These are phyloP conservation scores for Talaromyces sp. DNA, from an alignment of 2,329 filamentous ascomycete genomes.

Conservation along the genomic window DNA sequence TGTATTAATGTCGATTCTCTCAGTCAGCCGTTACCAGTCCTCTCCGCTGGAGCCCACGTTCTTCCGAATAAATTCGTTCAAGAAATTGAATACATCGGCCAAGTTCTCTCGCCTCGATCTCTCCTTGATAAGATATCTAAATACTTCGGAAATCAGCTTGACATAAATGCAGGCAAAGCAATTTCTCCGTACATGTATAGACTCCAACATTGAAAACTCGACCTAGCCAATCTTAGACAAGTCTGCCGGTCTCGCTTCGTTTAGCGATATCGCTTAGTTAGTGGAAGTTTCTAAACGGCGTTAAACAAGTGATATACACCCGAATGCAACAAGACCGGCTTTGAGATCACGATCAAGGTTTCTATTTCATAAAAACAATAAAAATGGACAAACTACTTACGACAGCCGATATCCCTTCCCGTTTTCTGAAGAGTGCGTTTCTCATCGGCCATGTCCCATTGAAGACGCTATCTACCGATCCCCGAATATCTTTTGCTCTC, in stretches of 20 bases:
- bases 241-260: background rate
- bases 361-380: too few relatives aligned
- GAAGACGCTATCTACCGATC: constrained; percentile 17
- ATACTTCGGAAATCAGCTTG: too few relatives aligned
- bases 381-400: background rate
- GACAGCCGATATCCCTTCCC: background rate
- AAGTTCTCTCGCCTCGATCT: too few relatives aligned
- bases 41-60: too few relatives aligned
- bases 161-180: too few relatives aligned
- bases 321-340: background rate
- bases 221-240: background rate
- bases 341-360: background rate
- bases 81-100: too few relatives aligned
- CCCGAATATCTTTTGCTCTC: constrained; percentile 23
- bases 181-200: too few relatives aligned
- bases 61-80: too few relatives aligned
- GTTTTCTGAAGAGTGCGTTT: constrained; percentile 21
- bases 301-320: background rate
- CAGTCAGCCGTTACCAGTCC: too few relatives aligned
- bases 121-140: too few relatives aligned
- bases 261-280: background rate
- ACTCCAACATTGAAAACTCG: too few relatives aligned
- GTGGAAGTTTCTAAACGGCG: background rate
- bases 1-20: too few relatives aligned
- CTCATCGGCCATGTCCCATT: constrained; percentile 21